Evolutionary conservation across 2,329 filamentous ascomycete species (phyloP).

Genomic region (Aspergillus eucalypticola): DNA sequence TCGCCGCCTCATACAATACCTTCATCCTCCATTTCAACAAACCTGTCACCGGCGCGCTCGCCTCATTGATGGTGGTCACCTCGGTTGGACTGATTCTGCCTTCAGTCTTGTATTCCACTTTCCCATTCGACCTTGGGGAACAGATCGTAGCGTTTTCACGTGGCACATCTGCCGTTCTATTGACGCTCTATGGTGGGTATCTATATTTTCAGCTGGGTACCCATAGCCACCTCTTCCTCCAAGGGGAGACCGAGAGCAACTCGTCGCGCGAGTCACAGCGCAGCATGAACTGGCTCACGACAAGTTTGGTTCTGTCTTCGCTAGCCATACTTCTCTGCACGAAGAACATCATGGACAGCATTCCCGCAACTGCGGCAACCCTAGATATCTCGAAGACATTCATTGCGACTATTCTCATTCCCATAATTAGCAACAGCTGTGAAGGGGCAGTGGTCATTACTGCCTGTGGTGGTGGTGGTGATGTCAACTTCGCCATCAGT

Average conservation of each 20-base stretch:
- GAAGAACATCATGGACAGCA: conserved; percentile 69
- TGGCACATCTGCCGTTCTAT: conserved; percentile 68
- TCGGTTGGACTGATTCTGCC: conserved; percentile 72
- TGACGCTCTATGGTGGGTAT: conserved; percentile 68
- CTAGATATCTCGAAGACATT: conserved; percentile 70
- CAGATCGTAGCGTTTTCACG: conserved; percentile 69
- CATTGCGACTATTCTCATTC: conserved; percentile 70
- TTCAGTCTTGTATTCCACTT: conserved; percentile 65
- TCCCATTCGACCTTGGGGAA: conserved; percentile 43
- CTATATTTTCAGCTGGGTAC: conserved; percentile 71
- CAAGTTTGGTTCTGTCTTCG: conserved; percentile 39
- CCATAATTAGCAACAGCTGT: conserved; percentile 72
- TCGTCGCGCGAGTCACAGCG: background rate
- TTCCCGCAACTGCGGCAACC: conserved; percentile 63
- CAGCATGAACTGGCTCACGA: background rate
- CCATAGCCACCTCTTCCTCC: conserved; percentile 67
- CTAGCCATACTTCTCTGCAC: conserved; percentile 67
- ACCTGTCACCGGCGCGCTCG: conserved; percentile 41
- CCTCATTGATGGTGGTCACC: conserved; percentile 67
- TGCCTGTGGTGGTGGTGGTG: conserved; percentile 69
- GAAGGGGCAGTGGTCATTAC: conserved; percentile 70
- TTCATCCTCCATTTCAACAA: conserved; percentile 58
- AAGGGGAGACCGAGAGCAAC: conserved; percentile 14
- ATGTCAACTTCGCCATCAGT: conserved; percentile 60
- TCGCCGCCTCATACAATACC: conserved; percentile 67